Percentiles rank a stretch among this genome's conserved stretches.
These are phyloP conservation scores for Karstenula rhodostoma DNA, from an alignment of 2,329 filamentous ascomycete species.

Conservation along the genomic window DNA sequence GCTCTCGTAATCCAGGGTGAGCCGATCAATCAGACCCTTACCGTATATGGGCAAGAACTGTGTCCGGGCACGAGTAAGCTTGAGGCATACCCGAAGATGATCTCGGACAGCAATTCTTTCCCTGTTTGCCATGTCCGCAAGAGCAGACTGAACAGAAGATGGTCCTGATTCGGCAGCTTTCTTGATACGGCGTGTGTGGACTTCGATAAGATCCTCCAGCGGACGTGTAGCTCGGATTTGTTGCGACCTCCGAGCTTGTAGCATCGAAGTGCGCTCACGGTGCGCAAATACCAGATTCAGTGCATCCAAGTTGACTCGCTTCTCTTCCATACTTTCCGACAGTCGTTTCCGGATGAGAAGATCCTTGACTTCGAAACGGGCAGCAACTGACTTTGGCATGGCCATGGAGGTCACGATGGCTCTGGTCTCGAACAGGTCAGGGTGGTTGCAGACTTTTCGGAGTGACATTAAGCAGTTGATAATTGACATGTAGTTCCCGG, in stretches of 20 bases:
- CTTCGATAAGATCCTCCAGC: slow-evolving; percentile 75
- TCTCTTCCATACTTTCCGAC: slow-evolving; percentile 68
- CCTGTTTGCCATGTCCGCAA: slow-evolving; percentile 73
- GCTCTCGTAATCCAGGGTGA: slow-evolving; percentile 65
- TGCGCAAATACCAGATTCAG: slow-evolving; percentile 79
- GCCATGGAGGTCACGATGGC: slow-evolving; percentile 97
- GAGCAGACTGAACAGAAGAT: slow-evolving; percentile 71
- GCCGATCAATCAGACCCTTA: slow-evolving; percentile 75
- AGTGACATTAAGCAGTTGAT: slow-evolving; percentile 99
- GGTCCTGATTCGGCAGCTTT: slow-evolving; percentile 60
- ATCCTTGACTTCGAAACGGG: slow-evolving; percentile 78
- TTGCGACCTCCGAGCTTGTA: slow-evolving; percentile 54
- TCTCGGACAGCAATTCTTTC: slow-evolving; percentile 72
- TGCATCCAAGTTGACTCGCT: slow-evolving; percentile 74
- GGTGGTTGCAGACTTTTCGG: slow-evolving; percentile 97
- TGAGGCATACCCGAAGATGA: slow-evolving; percentile 81
- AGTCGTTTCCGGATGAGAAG: slow-evolving; percentile 72
- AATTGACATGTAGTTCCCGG: slow-evolving; percentile 95
- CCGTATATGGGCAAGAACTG: slow-evolving; percentile 85
- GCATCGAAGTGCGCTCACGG: slow-evolving; percentile 68
- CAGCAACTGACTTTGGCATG: slow-evolving; percentile 80
- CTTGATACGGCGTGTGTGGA: slow-evolving; percentile 67
- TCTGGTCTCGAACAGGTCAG: slow-evolving; percentile 93
- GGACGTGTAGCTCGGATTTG: slow-evolving; percentile 70
- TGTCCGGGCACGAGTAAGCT: slow-evolving; percentile 81